A percentile compares a stretch with the other conserved stretches of the same genome.
Evolutionary conservation across 2,329 filamentous ascomycete species (phyloP).

Genomic region (Cephalotrichum gorgonifer): DNA sequence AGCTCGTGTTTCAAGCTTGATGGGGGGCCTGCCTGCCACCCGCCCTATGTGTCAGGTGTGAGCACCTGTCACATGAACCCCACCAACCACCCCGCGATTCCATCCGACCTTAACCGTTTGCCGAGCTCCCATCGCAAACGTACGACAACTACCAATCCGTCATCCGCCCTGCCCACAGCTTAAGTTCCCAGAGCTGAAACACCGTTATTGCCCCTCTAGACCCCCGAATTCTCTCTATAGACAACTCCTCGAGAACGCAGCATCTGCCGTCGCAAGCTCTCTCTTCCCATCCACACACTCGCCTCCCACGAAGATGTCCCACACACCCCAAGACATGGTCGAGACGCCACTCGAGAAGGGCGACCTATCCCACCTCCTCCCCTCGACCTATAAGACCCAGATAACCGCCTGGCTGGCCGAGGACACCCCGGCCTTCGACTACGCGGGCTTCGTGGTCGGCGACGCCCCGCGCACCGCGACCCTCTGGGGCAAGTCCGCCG

Average conservation of each 20-base stretch:
- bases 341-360: constrained; percentile 21
- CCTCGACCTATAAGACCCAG: constrained; percentile 71
- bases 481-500: constrained; percentile 59
- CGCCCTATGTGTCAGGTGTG: not conserved
- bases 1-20: not conserved
- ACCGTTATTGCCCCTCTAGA: not conserved
- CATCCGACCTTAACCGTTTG: not conserved
- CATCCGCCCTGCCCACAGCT: not conserved
- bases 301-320: not conserved
- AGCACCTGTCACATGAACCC: not conserved
- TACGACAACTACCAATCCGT: no score
- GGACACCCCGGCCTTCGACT: constrained; percentile 94
- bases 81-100: not conserved
- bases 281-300: not conserved
- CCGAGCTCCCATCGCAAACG: not conserved
- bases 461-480: constrained; percentile 52
- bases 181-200: not conserved
- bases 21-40: no score
- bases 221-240: not conserved
- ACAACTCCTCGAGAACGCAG: not conserved
- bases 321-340: constrained; percentile 7
- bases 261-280: not conserved
- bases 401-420: constrained; percentile 84
- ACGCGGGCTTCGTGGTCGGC: constrained; percentile 93
- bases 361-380: constrained; percentile 60